A percentile compares a stretch with the other conserved stretches of the same genome.
Conservation (phyloP, 1,284 basidiomycete genomes). For the Ceratobasidium sp. region DNA sequence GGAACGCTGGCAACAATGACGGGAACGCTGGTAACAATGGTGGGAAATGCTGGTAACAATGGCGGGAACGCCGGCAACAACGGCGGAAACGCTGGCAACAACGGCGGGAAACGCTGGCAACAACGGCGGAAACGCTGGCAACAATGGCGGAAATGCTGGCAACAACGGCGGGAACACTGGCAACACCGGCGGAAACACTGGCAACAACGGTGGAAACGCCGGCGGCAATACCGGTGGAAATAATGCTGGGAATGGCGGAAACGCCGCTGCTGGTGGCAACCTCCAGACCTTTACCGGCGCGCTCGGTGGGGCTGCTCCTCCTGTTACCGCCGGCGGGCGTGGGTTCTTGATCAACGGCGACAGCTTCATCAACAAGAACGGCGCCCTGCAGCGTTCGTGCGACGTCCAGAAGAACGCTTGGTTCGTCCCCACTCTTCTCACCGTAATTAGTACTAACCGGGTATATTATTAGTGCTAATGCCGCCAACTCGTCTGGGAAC, state of each 20-base stretch:
- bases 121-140: not conserved
- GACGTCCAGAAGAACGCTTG: constrained; percentile 26
- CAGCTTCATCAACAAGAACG: constrained; percentile 18
- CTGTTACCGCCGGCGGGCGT: not conserved
- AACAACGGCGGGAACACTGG: constrained; percentile 10
- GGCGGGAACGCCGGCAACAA: not conserved
- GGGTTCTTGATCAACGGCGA: constrained; percentile 18
- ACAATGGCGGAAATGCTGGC: not conserved
- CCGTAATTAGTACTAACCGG: not conserved
- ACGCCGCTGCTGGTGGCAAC: not conserved
- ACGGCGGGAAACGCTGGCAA: not conserved
- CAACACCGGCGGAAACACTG: constrained; percentile 3
- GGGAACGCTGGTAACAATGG: not conserved
- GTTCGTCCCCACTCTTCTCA: not conserved
- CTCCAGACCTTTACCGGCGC: constrained; percentile 14
- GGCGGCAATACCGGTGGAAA: not conserved
- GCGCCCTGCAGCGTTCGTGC: constrained; percentile 24
- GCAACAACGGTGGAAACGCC: not conserved
- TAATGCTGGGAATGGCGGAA: not conserved
- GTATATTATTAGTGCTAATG: not conserved
- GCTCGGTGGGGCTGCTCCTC: constrained; percentile 7
- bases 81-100: constrained; percentile 2
- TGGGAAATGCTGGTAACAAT: constrained; percentile 4
- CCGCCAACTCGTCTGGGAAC: constrained; percentile 20
- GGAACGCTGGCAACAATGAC: not conserved